Base-by-base conservation (phyloP, 305 asterid genomes). In the Fraxinus sp. region DNA sequence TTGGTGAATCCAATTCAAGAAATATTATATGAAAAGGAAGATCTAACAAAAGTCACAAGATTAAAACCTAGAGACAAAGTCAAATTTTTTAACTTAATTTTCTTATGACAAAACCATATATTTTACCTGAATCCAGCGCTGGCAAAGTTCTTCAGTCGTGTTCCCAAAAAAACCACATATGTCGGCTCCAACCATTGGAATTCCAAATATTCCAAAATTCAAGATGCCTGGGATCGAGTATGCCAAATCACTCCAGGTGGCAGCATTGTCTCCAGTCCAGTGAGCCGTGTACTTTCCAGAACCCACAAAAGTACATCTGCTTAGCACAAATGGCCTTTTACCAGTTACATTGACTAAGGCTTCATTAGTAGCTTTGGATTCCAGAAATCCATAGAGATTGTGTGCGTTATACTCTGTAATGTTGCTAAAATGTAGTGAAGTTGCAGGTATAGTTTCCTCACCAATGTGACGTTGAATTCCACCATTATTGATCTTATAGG, bases 231-330 rank as follows among this genome's bases (percentile, higher is more conserved):
- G 93, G 76, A 94, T 92, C 0, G 93, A 46, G 90, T 93, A 94
- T 3, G 90, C 93, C 87, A 95, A 83, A 88, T 95, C 98, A 18
- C 87, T 85, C 99, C 99, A 95, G 1, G 91, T 92, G 1, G 98
- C 98, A 71, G 95, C 97, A 85, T 94, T 94, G 85, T 95, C 98
- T 32, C 99, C 99, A 3, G 99, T 95, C 99, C 99, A 95, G 18
- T 94, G 99, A 3, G 99, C 97, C 1, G 97, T 36, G 49, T 89
- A 95, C 88, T 89, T 92, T 3, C 99, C 99, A 10, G 99, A 88
- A 20, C 99, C 99, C 70, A 90, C 92, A 83, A 95, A 95, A 9
- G 94, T 92, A 8, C 98, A 95, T 86, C 99, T 90, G 68, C 91
- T 85, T 82, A 95, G 88, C 22, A 94, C 90, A 80, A 95, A 95